Percentiles rank a stretch among this genome's conserved stretches.
phyloP scores from a whole-genome alignment of 768 basidiomycete species.

The Pleurotus pulmonarius region DNA sequence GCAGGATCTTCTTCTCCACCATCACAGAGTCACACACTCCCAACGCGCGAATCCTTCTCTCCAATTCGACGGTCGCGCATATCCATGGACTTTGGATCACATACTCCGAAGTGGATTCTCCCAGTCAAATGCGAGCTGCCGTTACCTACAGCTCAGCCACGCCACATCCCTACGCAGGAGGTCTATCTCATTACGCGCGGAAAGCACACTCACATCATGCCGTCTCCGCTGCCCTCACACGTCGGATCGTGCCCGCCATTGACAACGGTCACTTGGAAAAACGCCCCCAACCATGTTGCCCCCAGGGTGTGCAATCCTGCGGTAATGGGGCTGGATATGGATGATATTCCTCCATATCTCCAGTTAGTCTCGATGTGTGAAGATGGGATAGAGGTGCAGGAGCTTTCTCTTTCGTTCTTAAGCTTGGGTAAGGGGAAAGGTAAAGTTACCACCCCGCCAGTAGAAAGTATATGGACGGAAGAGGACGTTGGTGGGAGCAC shows the following conservation, averaged over 20 bases:
- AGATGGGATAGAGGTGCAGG: slow-evolving; percentile 72
- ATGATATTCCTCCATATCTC: slow-evolving; percentile 39
- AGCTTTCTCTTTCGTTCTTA: slow-evolving; percentile 53
- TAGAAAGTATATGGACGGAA: slow-evolving; percentile 50
- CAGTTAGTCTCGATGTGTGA: slow-evolving; percentile 71
- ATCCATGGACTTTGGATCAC: slow-evolving; percentile 21
- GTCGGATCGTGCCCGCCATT: slow-evolving; percentile 47
- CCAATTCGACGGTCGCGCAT: slow-evolving; percentile 34
- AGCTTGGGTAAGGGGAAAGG: slow-evolving; percentile 50
- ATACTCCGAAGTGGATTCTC: slow-evolving; percentile 46
- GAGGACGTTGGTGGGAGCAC: slow-evolving; percentile 64
- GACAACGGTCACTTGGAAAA: slow-evolving; percentile 54
- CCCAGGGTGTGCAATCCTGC: slow-evolving; percentile 44
- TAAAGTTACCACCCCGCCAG: slow-evolving; percentile 21
- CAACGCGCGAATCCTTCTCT: slow-evolving; percentile 24
- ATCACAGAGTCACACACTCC: slow-evolving; percentile 13
- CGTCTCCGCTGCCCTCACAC: slow-evolving; percentile 61
- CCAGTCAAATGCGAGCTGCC: slow-evolving; percentile 48
- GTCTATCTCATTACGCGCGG: slow-evolving; percentile 70
- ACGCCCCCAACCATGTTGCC: slow-evolving; percentile 49
- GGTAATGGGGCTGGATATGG: slow-evolving; percentile 16
- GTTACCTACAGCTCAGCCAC: slow-evolving; percentile 24
- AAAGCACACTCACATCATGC: slow-evolving; percentile 62
- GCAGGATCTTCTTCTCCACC: slow-evolving; percentile 24
- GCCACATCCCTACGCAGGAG: slow-evolving; percentile 29